Conservation (phyloP, 164 flowering plant genomes). For the Brasenia schreberi region DNA sequence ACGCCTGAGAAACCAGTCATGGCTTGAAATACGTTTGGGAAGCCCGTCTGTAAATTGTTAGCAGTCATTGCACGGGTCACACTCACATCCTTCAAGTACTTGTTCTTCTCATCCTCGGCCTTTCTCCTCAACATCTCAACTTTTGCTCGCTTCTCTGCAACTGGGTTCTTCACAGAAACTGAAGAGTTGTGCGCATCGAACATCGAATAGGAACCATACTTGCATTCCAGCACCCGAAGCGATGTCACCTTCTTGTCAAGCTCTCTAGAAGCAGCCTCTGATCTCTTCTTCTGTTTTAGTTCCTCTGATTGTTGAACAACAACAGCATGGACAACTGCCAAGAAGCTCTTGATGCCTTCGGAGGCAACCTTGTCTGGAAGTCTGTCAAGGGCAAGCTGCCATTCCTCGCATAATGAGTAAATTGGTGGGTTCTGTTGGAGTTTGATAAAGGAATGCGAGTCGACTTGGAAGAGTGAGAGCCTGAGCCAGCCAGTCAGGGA, state of each 20-base stretch:
- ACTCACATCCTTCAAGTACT: constrained; percentile 52
- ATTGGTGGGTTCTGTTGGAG: constrained; percentile 50
- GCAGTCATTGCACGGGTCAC: constrained; percentile 74
- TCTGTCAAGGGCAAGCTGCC: constrained; percentile 74
- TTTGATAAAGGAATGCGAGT: constrained; percentile 14
- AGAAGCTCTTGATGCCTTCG: constrained; percentile 83
- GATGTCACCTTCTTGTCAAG: constrained; percentile 53
- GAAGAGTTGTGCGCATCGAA: constrained; percentile 15
- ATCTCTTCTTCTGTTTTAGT: constrained; percentile 63
- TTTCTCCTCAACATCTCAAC: constrained; percentile 49
- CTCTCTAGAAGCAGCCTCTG: constrained; percentile 59
- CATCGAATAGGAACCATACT: constrained; percentile 46
- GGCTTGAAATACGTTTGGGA: constrained; percentile 80
- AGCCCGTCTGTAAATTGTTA: constrained; percentile 83
- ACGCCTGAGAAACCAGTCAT: constrained; percentile 85
- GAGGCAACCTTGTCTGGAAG: constrained; percentile 92
- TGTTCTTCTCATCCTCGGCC: constrained; percentile 83
- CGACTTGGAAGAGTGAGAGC: constrained; percentile 73
- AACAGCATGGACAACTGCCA: constrained; percentile 64
- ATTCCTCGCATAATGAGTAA: constrained; percentile 80
- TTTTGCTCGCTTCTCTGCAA: constrained; percentile 55
- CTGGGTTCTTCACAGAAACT: constrained; percentile 18
- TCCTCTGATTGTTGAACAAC: constrained; percentile 80
- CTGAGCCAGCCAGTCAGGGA: constrained; percentile 91
- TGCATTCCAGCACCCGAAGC: constrained; percentile 55